A percentile compares a stretch with the other conserved stretches of the same genome.
phyloP scores from a whole-genome alignment of 371 early-diverging fungal genomes.

The Rhizopus microsporus region DNA sequence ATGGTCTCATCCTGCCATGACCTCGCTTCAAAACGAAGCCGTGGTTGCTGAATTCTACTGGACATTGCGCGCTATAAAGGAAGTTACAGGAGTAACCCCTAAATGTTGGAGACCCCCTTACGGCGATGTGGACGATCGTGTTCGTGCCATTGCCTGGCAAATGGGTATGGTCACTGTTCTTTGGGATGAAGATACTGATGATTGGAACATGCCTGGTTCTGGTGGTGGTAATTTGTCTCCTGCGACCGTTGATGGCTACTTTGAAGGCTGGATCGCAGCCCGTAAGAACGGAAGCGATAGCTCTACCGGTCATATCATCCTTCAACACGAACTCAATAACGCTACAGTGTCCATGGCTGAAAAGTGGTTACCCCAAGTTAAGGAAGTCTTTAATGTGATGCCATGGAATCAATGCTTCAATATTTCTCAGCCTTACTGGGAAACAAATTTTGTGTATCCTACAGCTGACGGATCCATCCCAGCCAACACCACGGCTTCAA shows the following conservation, averaged over 20 bases:
- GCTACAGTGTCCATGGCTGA: constrained; percentile 45
- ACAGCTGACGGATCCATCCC: constrained; percentile 17
- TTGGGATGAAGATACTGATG: constrained; percentile 42
- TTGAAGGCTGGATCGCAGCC: constrained; percentile 40
- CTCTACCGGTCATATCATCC: constrained; percentile 42
- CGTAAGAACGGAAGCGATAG: constrained; percentile 39
- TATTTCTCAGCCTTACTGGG: constrained; percentile 54
- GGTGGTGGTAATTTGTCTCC: constrained; percentile 43
- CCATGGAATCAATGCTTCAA: constrained; percentile 53
- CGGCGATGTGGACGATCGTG: constrained; percentile 58
- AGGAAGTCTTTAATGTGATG: constrained; percentile 44
- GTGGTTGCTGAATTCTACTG: constrained; percentile 62
- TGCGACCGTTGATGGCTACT: constrained; percentile 39
- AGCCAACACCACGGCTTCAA: constrained; percentile 6
- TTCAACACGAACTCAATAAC: constrained; percentile 53
- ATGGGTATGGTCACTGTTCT: constrained; percentile 51
- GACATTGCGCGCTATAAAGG: constrained; percentile 54
- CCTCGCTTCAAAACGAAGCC: constrained; percentile 52
- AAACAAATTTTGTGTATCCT: constrained; percentile 43
- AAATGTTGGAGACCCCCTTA: constrained; percentile 62
- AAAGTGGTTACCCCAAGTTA: constrained; percentile 48
- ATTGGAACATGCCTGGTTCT: constrained; percentile 42
- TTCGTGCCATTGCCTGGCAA: constrained; percentile 54
- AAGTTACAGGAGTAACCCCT: constrained; percentile 55
- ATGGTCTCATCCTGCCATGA: constrained; percentile 64